Base-by-base conservation (phyloP, 257 asterid species). In the Thymus quinquecostatus region DNA sequence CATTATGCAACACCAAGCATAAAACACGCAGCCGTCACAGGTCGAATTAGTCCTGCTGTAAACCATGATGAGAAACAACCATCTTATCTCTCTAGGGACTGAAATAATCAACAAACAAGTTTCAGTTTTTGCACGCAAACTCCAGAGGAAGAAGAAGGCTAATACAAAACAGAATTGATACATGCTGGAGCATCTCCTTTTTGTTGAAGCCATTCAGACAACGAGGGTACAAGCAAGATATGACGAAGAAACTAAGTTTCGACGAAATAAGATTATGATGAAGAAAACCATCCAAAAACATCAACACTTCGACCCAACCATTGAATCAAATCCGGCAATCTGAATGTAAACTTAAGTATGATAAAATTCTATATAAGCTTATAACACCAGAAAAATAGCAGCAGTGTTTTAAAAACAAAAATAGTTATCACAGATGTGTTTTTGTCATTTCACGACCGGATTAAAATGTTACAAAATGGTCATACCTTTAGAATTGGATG, bases 1-100 rank as follows among this genome's bases (percentile, higher is more conserved):
- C 34, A 60, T 51, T 56, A 43, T 77, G 80, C 79, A 64, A 61
- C 75, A 71, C 51, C 70, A 77, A 32, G 33, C 30, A 71, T 34
- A 55, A 68, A 41, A 13, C n/a, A n/a, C n/a, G 13, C 60, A 55
- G 14, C n/a, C 28, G 38, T 32, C 34, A 13, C 11, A 50, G 14
- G 21, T 36, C 72, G 1, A 45, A n/a, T n/a, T n/a, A n/a, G n/a
- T n/a, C n/a, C n/a, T n/a, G n/a, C 40, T 72, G 81, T 78, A 68
- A 34, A n/a, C 30, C 59, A 45, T 11, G 56, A 69, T 21, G 30
- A 10, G 27, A 32, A 5, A 27, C 40, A 27, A 54, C 36, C 60
- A 54, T 54, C 33, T 27, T 3, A 8, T 27, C 34, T 7, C 13
- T 54, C 60, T 28, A 27, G 60, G 32, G 10, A 21, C 11, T 14